These are phyloP conservation scores for Fusarium chaquense DNA, from an alignment of 2,329 filamentous ascomycete species.

Conservation along the genomic window DNA sequence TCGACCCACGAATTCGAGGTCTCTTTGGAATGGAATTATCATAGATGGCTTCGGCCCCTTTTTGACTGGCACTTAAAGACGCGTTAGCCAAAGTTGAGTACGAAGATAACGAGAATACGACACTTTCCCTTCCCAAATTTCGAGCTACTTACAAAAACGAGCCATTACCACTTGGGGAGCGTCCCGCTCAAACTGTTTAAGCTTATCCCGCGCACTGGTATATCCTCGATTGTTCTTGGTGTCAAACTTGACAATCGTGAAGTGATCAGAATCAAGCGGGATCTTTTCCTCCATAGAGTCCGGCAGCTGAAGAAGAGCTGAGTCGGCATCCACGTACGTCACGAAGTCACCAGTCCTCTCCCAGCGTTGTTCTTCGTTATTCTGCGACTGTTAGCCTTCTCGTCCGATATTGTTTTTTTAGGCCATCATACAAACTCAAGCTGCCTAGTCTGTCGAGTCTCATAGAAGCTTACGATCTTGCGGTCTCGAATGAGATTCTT, in stretches of 20 bases:
- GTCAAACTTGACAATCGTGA: not conserved
- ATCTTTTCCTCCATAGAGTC: slow-evolving; percentile 1
- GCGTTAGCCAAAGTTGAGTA: too few relatives aligned
- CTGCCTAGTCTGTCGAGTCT: not conserved
- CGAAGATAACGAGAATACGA: too few relatives aligned
- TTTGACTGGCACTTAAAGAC: too few relatives aligned
- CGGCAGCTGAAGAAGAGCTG: not conserved
- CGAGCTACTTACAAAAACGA: not conserved
- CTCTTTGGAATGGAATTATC: too few relatives aligned
- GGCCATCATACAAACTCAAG: not conserved
- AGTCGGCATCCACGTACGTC: not conserved
- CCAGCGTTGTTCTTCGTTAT: not conserved
- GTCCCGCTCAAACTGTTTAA: not conserved
- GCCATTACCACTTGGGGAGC: not conserved
- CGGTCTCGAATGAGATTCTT: slow-evolving; percentile 6
- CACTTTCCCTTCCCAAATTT: too few relatives aligned
- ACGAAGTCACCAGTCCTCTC: not conserved
- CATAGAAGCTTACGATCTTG: not conserved
- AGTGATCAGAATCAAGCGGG: not conserved
- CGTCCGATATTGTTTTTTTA: too few relatives aligned
- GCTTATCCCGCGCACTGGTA: not conserved
- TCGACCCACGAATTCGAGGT: too few relatives aligned
- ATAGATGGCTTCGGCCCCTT: too few relatives aligned
- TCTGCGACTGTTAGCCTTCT: not conserved
- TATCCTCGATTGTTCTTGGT: not conserved